These are phyloP conservation scores for Scytalidium lignicola DNA, from an alignment of 2,329 filamentous ascomycete genomes.

Conservation along the genomic window DNA sequence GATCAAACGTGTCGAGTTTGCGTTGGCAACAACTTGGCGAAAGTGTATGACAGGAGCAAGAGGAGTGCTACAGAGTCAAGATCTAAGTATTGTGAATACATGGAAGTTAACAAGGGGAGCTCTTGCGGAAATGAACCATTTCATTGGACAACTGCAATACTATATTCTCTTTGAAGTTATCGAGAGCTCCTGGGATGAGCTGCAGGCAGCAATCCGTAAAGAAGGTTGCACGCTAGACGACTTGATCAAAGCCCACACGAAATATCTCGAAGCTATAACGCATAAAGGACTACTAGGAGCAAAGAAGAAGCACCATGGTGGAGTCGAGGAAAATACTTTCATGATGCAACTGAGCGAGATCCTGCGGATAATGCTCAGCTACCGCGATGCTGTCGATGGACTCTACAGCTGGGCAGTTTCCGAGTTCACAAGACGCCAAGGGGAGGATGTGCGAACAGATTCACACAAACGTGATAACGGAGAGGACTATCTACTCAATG, in stretches of 20 bases:
- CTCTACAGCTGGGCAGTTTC: conserved; percentile 93
- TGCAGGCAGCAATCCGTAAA: conserved; percentile 76
- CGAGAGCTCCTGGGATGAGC: conserved; percentile 88
- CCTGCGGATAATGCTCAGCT: conserved; percentile 86
- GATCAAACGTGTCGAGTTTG: conserved; percentile 96
- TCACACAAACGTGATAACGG: conserved; percentile 2
- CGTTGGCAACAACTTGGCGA: conserved; percentile 83
- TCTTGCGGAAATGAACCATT: conserved; percentile 97
- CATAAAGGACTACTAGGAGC: conserved; percentile 91
- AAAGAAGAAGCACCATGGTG: conserved; percentile 39
- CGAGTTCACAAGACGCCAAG: conserved; percentile 89
- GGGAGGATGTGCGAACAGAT: conserved; percentile 36
- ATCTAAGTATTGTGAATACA: conserved; percentile 63
- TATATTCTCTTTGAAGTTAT: conserved; percentile 99
- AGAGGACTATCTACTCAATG: conserved; percentile 16
- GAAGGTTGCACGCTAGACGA: conserved; percentile 92
- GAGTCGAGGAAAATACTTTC: conserved; percentile 64
- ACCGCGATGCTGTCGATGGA: conserved; percentile 88
- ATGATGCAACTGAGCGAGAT: conserved; percentile 89
- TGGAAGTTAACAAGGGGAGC: conserved; percentile 89
- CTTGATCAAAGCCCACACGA: conserved; percentile 84
- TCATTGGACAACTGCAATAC: conserved; percentile 94
- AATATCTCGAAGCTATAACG: conserved; percentile 89
- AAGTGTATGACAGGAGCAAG: conserved; percentile 92
- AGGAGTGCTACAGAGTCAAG: conserved; percentile 79